A percentile compares a stretch with the other conserved stretches of the same genome.
Conservation (phyloP, 768 basidiomycete genomes). For the Coprinopsis strossmayeri region DNA sequence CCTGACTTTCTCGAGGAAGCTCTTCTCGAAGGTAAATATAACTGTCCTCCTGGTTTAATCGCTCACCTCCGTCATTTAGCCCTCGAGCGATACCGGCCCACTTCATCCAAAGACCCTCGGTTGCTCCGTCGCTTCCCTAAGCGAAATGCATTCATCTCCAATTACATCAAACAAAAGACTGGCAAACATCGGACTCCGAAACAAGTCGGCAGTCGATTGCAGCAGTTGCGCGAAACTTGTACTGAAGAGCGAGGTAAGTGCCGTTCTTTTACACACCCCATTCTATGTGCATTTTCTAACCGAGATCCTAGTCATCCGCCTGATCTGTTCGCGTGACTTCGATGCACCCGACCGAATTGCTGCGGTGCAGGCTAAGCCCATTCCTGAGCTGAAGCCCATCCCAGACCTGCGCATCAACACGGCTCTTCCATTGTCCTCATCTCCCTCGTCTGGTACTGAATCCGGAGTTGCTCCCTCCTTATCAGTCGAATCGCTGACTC, state of each 20-base stretch:
- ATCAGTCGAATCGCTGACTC: constrained; percentile 7
- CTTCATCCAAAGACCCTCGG: constrained; percentile 43
- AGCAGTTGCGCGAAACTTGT: constrained; percentile 60
- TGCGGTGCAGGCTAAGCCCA: not conserved
- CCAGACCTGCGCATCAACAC: constrained; percentile 10
- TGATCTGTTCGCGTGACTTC: constrained; percentile 13
- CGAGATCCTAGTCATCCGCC: constrained; percentile 11
- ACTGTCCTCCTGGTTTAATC: constrained; percentile 1
- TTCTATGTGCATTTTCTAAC: not conserved
- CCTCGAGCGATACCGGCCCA: constrained; percentile 49
- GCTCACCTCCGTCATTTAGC: constrained; percentile 31
- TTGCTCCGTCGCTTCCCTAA: constrained; percentile 56
- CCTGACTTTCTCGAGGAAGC: constrained; percentile 54
- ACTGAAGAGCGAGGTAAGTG: constrained; percentile 50
- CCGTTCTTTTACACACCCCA: constrained; percentile 10
- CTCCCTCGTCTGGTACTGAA: constrained; percentile 2
- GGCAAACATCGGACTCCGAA: constrained; percentile 55
- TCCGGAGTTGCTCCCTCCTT: constrained; percentile 1
- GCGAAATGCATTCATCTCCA: constrained; percentile 61
- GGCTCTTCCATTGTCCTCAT: not conserved
- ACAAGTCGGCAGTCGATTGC: constrained; percentile 65
- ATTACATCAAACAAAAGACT: constrained; percentile 51
- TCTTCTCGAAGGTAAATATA: constrained; percentile 48
- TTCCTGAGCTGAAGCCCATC: not conserved
- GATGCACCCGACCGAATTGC: constrained; percentile 10